Evolutionary conservation across 352 stramenopile genomes (phyloP).

Genomic region (Peronosclerospora sorghi): DNA sequence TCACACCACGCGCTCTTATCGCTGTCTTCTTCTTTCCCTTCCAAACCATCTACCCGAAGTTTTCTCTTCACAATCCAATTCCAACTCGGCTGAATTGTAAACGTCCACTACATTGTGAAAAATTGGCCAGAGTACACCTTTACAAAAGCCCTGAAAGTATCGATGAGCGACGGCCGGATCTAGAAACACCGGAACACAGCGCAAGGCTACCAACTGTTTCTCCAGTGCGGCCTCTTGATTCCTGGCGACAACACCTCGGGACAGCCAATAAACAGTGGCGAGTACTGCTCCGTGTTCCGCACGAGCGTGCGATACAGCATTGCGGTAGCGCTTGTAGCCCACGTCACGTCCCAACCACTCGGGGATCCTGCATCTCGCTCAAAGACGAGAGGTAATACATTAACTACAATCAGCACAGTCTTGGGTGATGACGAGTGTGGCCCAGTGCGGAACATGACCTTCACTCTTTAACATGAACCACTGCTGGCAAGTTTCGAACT

Average conservation of each 20-base stretch:
- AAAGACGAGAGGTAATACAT: conserved; percentile 68
- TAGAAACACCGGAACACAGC: conserved; percentile 94
- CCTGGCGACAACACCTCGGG: conserved; percentile 60
- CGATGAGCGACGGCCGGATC: conserved; percentile 73
- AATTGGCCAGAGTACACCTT: conserved; percentile 95
- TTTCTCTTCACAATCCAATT: conserved; percentile 32
- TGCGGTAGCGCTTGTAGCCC: conserved; percentile 57
- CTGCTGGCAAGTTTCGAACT: neutral
- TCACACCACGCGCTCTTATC: conserved; percentile 36
- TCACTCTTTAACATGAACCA: conserved; percentile 3
- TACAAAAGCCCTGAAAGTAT: conserved; percentile 92
- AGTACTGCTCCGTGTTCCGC: conserved; percentile 32
- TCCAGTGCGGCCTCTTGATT: conserved; percentile 55
- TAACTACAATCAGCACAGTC: conserved; percentile 71
- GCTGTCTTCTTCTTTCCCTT: conserved; percentile 6
- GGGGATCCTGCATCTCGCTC: conserved; percentile 28
- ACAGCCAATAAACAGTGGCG: conserved; percentile 59
- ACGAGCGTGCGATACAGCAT: conserved; percentile 76
- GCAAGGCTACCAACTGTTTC: conserved; percentile 73
- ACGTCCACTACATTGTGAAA: conserved; percentile 96
- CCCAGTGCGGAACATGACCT: conserved; percentile 4
- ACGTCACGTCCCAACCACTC: conserved; percentile 49
- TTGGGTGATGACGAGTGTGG: conserved; percentile 11
- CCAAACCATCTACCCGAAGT: conserved; percentile 6
- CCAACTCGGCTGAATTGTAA: conserved; percentile 79